These are phyloP conservation scores for Bondarzewia mesenterica DNA, from an alignment of 1,284 basidiomycete genomes.

Conservation along the genomic window DNA sequence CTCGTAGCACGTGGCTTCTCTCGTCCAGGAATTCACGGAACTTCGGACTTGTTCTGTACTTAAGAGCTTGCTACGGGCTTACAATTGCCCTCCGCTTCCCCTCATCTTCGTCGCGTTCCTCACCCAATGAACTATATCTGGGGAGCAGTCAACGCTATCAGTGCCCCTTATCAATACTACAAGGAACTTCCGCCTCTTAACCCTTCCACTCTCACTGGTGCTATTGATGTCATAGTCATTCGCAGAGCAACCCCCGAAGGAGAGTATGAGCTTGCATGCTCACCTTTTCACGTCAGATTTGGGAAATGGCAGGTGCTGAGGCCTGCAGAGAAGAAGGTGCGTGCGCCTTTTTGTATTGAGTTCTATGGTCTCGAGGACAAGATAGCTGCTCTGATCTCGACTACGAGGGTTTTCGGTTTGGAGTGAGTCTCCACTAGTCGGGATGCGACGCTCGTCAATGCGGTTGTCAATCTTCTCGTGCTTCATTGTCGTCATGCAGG, in stretches of 20 bases:
- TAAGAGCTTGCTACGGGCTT: too few species aligned
- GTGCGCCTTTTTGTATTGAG: constrained; percentile 11
- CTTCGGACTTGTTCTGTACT: too few species aligned
- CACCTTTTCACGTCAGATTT: constrained; percentile 97
- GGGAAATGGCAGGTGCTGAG: constrained; percentile 96
- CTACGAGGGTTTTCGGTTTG: too few species aligned
- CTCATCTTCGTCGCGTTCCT: not conserved
- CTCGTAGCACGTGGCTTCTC: too few species aligned
- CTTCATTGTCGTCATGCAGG: too few species aligned
- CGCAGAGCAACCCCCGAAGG: constrained; percentile 60
- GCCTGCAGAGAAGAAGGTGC: constrained; percentile 89
- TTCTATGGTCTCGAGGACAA: too few species aligned
- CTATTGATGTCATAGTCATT: constrained; percentile 95
- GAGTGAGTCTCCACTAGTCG: too few species aligned
- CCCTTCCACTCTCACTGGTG: constrained; percentile 89
- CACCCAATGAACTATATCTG: constrained; percentile 70
- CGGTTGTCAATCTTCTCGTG: not conserved
- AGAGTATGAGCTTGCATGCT: constrained; percentile 74
- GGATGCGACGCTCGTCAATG: not conserved
- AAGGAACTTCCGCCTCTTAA: constrained; percentile 76
- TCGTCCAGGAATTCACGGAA: too few species aligned
- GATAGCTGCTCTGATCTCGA: too few species aligned
- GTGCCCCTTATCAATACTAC: constrained; percentile 80
- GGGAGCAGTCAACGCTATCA: constrained; percentile 73
- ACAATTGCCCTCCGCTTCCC: not conserved